These are phyloP conservation scores for Dendrobium chrysotoxum DNA, from an alignment of 106 monocot species.

Conservation along the genomic window DNA sequence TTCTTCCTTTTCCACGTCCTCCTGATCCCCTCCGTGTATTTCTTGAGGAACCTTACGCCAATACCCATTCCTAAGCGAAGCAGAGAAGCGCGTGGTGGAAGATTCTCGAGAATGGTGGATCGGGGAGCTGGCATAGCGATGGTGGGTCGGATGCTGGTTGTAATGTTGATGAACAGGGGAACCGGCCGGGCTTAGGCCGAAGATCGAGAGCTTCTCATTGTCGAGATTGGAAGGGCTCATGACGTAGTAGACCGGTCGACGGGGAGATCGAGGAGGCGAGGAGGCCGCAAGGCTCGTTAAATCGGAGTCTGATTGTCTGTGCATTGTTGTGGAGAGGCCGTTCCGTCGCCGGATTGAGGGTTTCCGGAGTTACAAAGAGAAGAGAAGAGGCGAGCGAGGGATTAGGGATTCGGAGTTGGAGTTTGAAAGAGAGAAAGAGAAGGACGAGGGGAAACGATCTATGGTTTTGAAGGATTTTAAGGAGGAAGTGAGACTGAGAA, in stretches of 20 bases:
- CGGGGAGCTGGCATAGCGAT: slow-evolving; percentile 31
- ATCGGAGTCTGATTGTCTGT: slow-evolving; percentile 81
- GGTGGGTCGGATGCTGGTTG: slow-evolving; percentile 42
- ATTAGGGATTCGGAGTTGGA: not conserved
- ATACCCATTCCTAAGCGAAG: slow-evolving; percentile 37
- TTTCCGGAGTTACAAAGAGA: not conserved
- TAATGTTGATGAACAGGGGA: slow-evolving; percentile 41
- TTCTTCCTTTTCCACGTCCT: slow-evolving; percentile 12
- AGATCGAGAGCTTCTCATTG: slow-evolving; percentile 49
- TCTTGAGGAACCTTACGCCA: slow-evolving; percentile 36
- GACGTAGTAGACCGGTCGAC: slow-evolving; percentile 75
- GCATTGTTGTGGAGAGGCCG: slow-evolving; percentile 14
- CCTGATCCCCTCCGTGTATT: slow-evolving; percentile 1
- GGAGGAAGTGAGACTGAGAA: not conserved
- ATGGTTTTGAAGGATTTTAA: not conserved
- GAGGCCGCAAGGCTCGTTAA: slow-evolving; percentile 86
- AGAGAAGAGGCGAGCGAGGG: not conserved
- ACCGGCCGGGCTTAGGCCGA: slow-evolving; percentile 37
- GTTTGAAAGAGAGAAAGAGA: not conserved
- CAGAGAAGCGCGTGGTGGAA: slow-evolving; percentile 66
- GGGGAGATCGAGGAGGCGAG: slow-evolving; percentile 79
- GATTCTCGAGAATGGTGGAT: slow-evolving; percentile 82
- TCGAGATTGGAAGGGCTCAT: slow-evolving; percentile 64
- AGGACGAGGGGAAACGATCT: not conserved
- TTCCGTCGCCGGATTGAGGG: not conserved